Percentiles rank a stretch among this genome's conserved stretches.
phyloP scores from a whole-genome alignment of 164 flowering plant genomes.

The Dillenia turbinata region DNA sequence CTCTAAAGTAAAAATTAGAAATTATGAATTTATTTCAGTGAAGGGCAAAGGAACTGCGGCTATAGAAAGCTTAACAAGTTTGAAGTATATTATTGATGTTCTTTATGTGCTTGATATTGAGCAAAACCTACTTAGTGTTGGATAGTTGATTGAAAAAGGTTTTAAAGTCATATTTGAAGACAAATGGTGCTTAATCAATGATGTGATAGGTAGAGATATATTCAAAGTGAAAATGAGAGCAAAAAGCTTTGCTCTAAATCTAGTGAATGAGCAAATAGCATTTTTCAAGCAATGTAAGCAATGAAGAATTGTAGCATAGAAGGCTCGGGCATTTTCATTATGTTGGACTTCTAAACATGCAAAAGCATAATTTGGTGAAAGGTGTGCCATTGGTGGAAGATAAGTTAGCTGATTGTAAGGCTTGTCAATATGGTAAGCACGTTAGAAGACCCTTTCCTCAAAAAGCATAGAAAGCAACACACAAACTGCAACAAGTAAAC shows the following conservation, averaged over 20 bases:
- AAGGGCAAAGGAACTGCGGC: constrained; percentile 5
- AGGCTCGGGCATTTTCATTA: constrained; percentile 9
- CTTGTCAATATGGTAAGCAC: constrained; percentile 15
- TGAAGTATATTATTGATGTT: constrained; percentile 9
- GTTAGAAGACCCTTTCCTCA: constrained; percentile 4
- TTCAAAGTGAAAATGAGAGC: neutral
- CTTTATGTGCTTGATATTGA: constrained; percentile 16
- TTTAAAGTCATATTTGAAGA: constrained; percentile 8
- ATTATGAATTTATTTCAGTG: neutral
- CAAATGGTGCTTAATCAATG: constrained; percentile 3
- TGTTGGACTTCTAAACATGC: neutral
- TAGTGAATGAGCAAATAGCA: neutral
- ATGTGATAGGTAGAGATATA: neutral
- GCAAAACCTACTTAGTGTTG: constrained; percentile 22
- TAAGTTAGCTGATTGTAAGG: neutral
- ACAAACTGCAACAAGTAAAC: constrained; percentile 10
- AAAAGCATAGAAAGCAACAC: constrained; percentile 3
- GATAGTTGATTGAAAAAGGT: constrained; percentile 14
- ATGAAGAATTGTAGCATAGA: neutral
- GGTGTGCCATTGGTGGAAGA: neutral
- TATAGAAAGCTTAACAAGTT: neutral
- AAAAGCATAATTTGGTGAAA: neutral
- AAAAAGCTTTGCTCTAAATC: neutral
- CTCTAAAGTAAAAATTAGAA: constrained; percentile 10
- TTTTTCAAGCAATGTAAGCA: neutral